phyloP scores from a whole-genome alignment of 2,329 filamentous ascomycete species.

The Fusarium domesticum region DNA sequence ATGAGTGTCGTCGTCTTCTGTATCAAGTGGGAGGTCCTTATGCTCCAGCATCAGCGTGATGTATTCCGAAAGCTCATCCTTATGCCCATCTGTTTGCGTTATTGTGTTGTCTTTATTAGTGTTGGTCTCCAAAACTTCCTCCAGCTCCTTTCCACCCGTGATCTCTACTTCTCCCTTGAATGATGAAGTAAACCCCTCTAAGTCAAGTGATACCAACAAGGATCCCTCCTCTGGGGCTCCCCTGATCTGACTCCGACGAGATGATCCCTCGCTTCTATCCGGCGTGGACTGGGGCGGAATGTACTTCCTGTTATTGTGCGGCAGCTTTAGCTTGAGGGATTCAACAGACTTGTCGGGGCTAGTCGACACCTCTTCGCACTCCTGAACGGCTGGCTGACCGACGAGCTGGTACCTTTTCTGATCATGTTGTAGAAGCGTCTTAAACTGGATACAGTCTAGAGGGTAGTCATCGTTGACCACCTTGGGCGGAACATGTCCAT shows the following conservation, averaged over 20 bases:
- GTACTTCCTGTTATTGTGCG: constrained; percentile 37
- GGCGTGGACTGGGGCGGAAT: constrained; percentile 40
- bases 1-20: constrained; percentile 46
- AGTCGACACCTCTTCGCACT: neutral
- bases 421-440: constrained; percentile 54
- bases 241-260: constrained; percentile 16
- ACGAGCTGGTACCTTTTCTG: constrained; percentile 58
- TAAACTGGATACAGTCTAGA: constrained; percentile 63
- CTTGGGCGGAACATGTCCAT: constrained; percentile 31
- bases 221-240: too few species aligned
- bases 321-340: constrained; percentile 51
- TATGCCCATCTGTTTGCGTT: constrained; percentile 4
- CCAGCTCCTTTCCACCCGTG: too few species aligned
- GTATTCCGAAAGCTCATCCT: constrained; percentile 60
- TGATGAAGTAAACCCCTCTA: constrained; percentile 9
- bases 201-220: constrained; percentile 18
- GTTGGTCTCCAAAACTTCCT: too few species aligned
- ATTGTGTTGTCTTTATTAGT: too few species aligned
- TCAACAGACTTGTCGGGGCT: constrained; percentile 21
- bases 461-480: constrained; percentile 69
- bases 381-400: constrained; percentile 41
- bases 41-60: constrained; percentile 62
- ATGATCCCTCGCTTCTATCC: constrained; percentile 33
- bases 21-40: constrained; percentile 55
- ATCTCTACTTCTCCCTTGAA: neutral